A percentile compares a stretch with the other conserved stretches of the same genome.
Evolutionary conservation across 2,329 filamentous ascomycete species (phyloP).

Genomic region (Fulvia fulva): DNA sequence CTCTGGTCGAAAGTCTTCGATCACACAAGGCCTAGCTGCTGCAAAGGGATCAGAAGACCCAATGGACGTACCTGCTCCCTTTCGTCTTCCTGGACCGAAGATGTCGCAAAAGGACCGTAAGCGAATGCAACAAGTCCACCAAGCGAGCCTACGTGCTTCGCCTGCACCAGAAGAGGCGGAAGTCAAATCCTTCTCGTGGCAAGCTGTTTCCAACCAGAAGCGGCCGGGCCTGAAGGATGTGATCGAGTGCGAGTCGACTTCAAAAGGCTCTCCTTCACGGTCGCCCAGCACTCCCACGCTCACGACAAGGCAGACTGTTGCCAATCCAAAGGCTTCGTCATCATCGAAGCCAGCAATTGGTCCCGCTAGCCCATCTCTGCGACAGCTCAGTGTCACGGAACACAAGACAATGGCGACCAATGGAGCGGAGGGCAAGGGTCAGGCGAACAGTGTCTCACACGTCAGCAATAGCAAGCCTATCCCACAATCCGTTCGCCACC

Average conservation of each 20-base stretch:
- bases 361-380: slow-evolving; percentile 20
- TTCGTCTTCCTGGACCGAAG: slow-evolving; percentile 50
- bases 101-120: slow-evolving; percentile 92
- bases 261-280: slow-evolving; percentile 22
- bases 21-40: slow-evolving; percentile 38
- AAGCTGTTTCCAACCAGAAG: slow-evolving; percentile 52
- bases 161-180: slow-evolving; percentile 3
- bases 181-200: slow-evolving; percentile 54
- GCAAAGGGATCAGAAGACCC: slow-evolving; percentile 22
- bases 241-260: slow-evolving; percentile 36
- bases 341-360: slow-evolving; percentile 18
- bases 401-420: slow-evolving; percentile 2
- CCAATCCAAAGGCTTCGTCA: slow-evolving; percentile 38
- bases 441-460: slow-evolving; percentile 15
- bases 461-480: slow-evolving; percentile 36
- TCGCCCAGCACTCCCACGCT: slow-evolving; percentile 48
- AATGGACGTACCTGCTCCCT: slow-evolving; percentile 19
- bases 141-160: slow-evolving; percentile 9
- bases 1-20: slow-evolving; percentile 40
- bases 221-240: slow-evolving; percentile 50
- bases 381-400: slow-evolving; percentile 20
- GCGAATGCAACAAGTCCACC: slow-evolving; percentile 67
- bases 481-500: slow-evolving; percentile 47
- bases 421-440: not conserved
- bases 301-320: slow-evolving; percentile 59